Evolutionary conservation across 2,329 filamentous ascomycete species (phyloP).

Genomic region (Ceratocystis cubensis): DNA sequence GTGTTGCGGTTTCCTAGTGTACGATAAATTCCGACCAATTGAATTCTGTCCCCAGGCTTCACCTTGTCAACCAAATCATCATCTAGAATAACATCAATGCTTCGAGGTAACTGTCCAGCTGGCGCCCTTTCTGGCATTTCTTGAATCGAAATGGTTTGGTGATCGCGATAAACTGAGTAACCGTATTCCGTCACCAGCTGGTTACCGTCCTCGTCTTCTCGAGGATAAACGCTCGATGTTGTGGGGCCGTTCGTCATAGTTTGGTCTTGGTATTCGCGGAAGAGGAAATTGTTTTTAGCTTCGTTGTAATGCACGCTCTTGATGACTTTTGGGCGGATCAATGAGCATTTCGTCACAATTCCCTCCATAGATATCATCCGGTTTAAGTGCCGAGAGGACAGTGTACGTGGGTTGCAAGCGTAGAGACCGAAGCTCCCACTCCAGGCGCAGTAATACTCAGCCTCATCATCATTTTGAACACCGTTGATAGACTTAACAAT

Average conservation of each 20-base stretch:
- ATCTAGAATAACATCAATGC: constrained; percentile 92
- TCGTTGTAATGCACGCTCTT: constrained; percentile 97
- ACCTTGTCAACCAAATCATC: constrained; percentile 91
- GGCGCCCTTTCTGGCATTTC: constrained; percentile 98
- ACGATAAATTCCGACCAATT: constrained; percentile 91
- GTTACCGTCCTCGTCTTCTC: constrained; percentile 86
- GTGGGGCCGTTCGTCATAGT: constrained; percentile 91
- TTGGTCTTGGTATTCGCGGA: constrained; percentile 85
- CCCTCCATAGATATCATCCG: constrained; percentile 95
- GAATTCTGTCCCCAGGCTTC: constrained; percentile 91
- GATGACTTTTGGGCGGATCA: constrained; percentile 93
- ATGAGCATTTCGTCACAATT: constrained; percentile 89
- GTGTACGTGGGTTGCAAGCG: constrained; percentile 83
- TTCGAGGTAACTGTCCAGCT: constrained; percentile 84
- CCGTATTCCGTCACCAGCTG: constrained; percentile 91
- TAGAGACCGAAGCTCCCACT: constrained; percentile 91
- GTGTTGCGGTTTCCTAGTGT: constrained; percentile 92
- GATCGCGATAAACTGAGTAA: constrained; percentile 87
- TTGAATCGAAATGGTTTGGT: constrained; percentile 95
- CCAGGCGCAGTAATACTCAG: constrained; percentile 92
- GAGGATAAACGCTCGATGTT: constrained; percentile 84
- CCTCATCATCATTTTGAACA: constrained; percentile 64
- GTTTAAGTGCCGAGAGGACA: constrained; percentile 82
- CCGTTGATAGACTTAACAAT: constrained; percentile 70
- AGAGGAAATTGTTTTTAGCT: constrained; percentile 71